phyloP scores from a whole-genome alignment of 768 basidiomycete genomes.

The Boletus tomentosulus region DNA sequence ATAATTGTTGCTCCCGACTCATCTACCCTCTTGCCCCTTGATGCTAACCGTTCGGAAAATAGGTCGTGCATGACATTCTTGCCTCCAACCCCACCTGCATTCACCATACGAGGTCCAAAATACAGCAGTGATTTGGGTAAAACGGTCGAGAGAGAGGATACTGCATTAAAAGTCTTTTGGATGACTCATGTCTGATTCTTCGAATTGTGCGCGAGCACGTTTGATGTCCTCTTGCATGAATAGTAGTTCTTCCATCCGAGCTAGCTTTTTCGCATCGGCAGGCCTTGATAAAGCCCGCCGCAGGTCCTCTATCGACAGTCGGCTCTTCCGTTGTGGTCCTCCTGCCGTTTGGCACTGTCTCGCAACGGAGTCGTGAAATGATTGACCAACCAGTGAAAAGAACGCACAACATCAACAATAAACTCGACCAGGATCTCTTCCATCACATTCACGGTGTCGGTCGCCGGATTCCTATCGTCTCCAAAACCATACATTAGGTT shows the following conservation, averaged over 20 bases:
- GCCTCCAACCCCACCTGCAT: background rate
- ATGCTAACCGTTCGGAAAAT: background rate
- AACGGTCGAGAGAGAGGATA: background rate
- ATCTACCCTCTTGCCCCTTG: background rate
- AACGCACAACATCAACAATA: conserved; percentile 81
- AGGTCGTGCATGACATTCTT: background rate
- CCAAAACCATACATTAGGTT: conserved; percentile 93
- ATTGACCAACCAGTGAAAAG: conserved; percentile 4
- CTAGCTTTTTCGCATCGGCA: conserved; percentile 89
- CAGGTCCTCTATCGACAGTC: conserved; percentile 84
- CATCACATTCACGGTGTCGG: conserved; percentile 87
- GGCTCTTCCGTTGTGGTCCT: conserved; percentile 62
- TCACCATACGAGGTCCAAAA: background rate
- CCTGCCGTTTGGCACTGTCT: conserved; percentile 69
- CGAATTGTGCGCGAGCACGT: conserved; percentile 77
- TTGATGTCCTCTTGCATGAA: conserved; percentile 96
- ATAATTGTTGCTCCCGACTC: conserved; percentile 28
- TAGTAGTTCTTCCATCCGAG: conserved; percentile 85
- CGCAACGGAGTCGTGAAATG: conserved; percentile 7
- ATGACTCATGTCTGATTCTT: conserved; percentile 47
- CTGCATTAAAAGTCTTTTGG: conserved; percentile 41
- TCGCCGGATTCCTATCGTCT: conserved; percentile 83
- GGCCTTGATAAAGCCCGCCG: conserved; percentile 74
- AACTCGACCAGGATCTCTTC: conserved; percentile 91
- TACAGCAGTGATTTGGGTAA: conserved; percentile 1